These are phyloP conservation scores for Selaginella moellendorffii DNA, from an alignment of 75 land plant species.

Conservation along the genomic window DNA sequence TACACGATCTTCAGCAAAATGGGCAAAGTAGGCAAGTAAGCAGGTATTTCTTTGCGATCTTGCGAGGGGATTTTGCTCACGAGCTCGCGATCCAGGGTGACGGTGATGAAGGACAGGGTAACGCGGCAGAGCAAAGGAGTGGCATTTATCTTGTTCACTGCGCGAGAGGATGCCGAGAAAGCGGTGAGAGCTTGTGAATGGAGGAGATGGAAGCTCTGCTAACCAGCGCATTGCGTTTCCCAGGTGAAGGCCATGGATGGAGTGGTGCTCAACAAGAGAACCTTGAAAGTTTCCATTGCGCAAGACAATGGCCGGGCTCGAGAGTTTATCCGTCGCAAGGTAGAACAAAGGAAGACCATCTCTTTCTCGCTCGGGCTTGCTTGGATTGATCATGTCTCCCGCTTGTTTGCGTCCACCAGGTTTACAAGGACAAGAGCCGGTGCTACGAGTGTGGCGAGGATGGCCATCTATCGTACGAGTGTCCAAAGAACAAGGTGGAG, in stretches of 20 bases:
- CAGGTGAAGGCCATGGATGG: conserved; percentile 44
- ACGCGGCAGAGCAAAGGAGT: conserved; percentile 75
- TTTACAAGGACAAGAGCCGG: conserved; percentile 83
- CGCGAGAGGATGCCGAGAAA: conserved; percentile 47
- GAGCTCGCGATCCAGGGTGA: conserved; percentile 34
- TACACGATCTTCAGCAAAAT: conserved; percentile 87
- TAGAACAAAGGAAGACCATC: background rate
- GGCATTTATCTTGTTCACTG: conserved; percentile 77
- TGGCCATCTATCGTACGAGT: conserved; percentile 86
- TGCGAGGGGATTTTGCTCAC: too few species aligned
- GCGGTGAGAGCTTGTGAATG: too few species aligned
- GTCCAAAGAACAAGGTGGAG: conserved; percentile 48
- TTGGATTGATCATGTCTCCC: background rate
- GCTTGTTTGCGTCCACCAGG: conserved; percentile 14
- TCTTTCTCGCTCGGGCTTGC: background rate
- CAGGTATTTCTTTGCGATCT: conserved; percentile 9
- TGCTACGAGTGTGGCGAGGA: conserved; percentile 93
- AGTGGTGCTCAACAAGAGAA: conserved; percentile 62
- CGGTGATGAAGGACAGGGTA: conserved; percentile 67
- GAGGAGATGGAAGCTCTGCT: too few species aligned
- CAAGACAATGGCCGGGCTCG: conserved; percentile 82
- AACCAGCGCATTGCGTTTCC: too few species aligned
- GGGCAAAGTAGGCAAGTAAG: conserved; percentile 68
- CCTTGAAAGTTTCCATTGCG: conserved; percentile 60
- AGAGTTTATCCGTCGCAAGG: conserved; percentile 62